Conservation (phyloP, 2,329 filamentous ascomycete species). For the Sarocladium brachiariae region DNA sequence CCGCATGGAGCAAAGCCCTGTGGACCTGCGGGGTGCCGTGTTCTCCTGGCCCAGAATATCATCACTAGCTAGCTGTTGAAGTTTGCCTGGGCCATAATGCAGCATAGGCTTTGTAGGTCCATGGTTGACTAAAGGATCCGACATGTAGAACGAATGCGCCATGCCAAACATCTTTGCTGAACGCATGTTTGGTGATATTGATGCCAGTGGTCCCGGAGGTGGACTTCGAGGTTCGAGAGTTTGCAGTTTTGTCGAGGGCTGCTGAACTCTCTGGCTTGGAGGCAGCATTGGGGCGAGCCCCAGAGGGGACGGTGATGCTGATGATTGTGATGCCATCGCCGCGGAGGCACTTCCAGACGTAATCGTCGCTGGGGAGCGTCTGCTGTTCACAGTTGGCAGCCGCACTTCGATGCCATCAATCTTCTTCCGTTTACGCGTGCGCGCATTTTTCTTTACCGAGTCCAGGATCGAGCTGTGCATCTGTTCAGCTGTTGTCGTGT, state of each 20-base stretch:
- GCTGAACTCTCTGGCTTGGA: constrained; percentile 14
- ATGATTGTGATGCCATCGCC: constrained; percentile 12
- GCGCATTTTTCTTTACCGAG: constrained; percentile 42
- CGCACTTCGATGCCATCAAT: constrained; percentile 32
- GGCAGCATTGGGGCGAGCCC: constrained; percentile 25
- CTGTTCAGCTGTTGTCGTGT: neutral
- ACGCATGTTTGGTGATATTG: constrained; percentile 26
- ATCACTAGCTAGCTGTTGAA: too few species aligned
- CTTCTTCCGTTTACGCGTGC: constrained; percentile 40
- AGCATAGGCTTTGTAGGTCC: constrained; percentile 4
- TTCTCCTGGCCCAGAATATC: constrained; percentile 8
- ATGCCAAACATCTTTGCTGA: constrained; percentile 14
- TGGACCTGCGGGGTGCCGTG: neutral
- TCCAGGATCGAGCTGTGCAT: constrained; percentile 38
- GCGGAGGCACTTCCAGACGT: constrained; percentile 7
- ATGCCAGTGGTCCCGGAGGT: constrained; percentile 20
- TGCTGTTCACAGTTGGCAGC: constrained; percentile 14
- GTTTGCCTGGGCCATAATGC: neutral
- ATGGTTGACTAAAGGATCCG: constrained; percentile 16
- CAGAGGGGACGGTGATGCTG: neutral
- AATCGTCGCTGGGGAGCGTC: neutral
- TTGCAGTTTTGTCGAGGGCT: constrained; percentile 12
- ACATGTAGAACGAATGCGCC: constrained; percentile 18
- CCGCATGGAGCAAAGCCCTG: neutral
- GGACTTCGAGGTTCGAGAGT: constrained; percentile 24